Evolutionary conservation across 1,139 yeast genomes (phyloP).

Genomic region (Yamadazyma buinensis): DNA sequence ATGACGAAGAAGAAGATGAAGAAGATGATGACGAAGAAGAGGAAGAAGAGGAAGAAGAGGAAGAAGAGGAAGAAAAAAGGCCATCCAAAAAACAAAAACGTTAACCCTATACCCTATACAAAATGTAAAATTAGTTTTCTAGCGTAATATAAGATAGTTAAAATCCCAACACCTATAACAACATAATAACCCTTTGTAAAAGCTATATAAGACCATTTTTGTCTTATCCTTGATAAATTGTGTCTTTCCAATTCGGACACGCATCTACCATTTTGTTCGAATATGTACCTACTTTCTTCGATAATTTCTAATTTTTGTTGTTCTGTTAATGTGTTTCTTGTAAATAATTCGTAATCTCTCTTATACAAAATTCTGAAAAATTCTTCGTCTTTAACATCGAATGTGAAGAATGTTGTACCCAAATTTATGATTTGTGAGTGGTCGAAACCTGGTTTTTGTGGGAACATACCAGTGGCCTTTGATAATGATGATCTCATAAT

Average conservation of each 20-base stretch:
- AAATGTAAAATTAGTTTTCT: slow-evolving; percentile 19
- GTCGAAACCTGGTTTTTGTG: slow-evolving; percentile 60
- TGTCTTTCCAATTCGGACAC: slow-evolving; percentile 63
- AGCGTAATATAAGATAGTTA: slow-evolving; percentile 24
- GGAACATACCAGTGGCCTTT: slow-evolving; percentile 70
- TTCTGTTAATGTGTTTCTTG: slow-evolving; percentile 66
- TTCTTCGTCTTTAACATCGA: slow-evolving; percentile 68
- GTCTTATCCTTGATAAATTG: slow-evolving; percentile 54
- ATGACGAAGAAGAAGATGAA: slow-evolving; percentile 5
- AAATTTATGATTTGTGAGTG: slow-evolving; percentile 56
- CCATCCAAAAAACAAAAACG: slow-evolving; percentile 1
- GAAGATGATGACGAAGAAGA: slow-evolving; percentile 8
- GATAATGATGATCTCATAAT: slow-evolving; percentile 65
- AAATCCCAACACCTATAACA: slow-evolving; percentile 20
- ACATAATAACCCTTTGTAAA: slow-evolving; percentile 47
- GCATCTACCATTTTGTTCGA: slow-evolving; percentile 57
- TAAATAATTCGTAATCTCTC: slow-evolving; percentile 72
- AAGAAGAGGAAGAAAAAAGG: slow-evolving; percentile 4
- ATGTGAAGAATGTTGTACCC: slow-evolving; percentile 72
- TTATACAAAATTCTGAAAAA: slow-evolving; percentile 63
- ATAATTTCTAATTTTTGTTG: slow-evolving; percentile 67
- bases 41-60: slow-evolving; percentile 6
- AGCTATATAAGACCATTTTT: slow-evolving; percentile 54
- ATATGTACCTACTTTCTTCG: slow-evolving; percentile 63
- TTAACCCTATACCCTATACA: slow-evolving; percentile 1